A percentile compares a stretch with the other conserved stretches of the same genome.
Conservation (phyloP, 208 protist species). For the Herpetomonas samuelpessoai region DNA sequence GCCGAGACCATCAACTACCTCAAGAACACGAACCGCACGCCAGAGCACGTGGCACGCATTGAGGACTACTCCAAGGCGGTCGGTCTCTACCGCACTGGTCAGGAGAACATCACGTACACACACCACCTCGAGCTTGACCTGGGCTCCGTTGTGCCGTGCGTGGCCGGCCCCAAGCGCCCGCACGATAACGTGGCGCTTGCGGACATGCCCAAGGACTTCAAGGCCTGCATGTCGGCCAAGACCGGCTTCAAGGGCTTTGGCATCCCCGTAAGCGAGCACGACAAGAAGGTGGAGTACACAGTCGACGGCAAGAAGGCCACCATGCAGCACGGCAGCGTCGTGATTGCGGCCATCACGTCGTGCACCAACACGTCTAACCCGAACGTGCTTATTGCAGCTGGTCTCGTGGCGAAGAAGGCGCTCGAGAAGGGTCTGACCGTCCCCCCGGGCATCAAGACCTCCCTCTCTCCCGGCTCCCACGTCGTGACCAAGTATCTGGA, state of each 20-base stretch:
- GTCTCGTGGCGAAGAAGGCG: conserved; percentile 93
- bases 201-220: conserved; percentile 93
- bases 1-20: conserved; percentile 93
- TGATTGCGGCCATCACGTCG: conserved; percentile 95
- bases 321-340: conserved; percentile 93
- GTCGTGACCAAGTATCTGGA: conserved; percentile 95
- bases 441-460: conserved; percentile 93
- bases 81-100: conserved; percentile 80
- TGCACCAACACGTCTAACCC: conserved; percentile 98
- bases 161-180: conserved; percentile 95
- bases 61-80: conserved; percentile 90
- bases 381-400: conserved; percentile 93
- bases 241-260: conserved; percentile 96
- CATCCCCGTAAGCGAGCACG: conserved; percentile 71
- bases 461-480: conserved; percentile 93
- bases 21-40: conserved; percentile 76
- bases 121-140: conserved; percentile 92
- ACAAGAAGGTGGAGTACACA: conserved; percentile 75
- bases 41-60: conserved; percentile 85
- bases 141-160: conserved; percentile 80
- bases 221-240: conserved; percentile 83
- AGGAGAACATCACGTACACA: conserved; percentile 84
- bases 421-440: conserved; percentile 90
- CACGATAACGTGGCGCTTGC: conserved; percentile 93
- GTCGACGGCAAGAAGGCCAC: conserved; percentile 73